Evolutionary conservation across 2,329 filamentous ascomycete genomes (phyloP).

Genomic region (Verticillium tricorpus): DNA sequence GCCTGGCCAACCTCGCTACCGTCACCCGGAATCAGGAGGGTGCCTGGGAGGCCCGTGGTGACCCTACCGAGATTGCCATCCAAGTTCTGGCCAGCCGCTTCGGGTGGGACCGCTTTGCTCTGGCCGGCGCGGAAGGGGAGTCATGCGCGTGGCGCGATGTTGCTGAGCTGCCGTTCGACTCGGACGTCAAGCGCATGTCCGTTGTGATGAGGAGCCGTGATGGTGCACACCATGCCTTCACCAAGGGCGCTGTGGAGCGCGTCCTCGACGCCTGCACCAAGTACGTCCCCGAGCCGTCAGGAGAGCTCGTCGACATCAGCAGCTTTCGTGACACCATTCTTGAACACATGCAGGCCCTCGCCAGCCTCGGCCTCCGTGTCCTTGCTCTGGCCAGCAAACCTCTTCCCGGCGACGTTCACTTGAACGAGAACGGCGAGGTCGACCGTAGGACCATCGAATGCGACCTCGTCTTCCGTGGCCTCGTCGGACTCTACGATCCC

Average conservation of each 20-base stretch:
- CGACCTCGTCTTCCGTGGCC: constrained; percentile 9
- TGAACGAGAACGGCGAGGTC: constrained; percentile 5
- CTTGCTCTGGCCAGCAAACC: constrained; percentile 58
- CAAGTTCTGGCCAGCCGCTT: constrained; percentile 63
- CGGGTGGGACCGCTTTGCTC: constrained; percentile 45
- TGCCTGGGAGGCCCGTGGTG: constrained; percentile 52
- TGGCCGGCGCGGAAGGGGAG: constrained; percentile 33
- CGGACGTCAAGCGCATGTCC: constrained; percentile 13
- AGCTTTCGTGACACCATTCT: constrained; percentile 51
- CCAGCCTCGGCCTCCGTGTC: constrained; percentile 60
- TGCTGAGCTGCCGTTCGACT: constrained; percentile 35
- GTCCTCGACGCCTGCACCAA: constrained; percentile 57
- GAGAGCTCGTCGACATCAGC: constrained; percentile 35
- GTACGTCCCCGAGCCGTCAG: constrained; percentile 18
- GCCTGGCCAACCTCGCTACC: constrained; percentile 54
- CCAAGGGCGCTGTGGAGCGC: constrained; percentile 64
- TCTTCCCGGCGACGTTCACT: constrained; percentile 22
- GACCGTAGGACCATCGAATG: constrained; percentile 3
- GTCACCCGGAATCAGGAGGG: constrained; percentile 42
- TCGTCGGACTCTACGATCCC: constrained; percentile 42
- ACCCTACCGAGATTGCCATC: constrained; percentile 63
- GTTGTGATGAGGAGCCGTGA: constrained; percentile 11
- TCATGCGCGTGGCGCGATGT: constrained; percentile 44
- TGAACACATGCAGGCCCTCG: constrained; percentile 60
- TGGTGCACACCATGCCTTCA: constrained; percentile 34